Conservation (phyloP, 805 yeast genomes). For the Starmerella khaoyaiensis region DNA sequence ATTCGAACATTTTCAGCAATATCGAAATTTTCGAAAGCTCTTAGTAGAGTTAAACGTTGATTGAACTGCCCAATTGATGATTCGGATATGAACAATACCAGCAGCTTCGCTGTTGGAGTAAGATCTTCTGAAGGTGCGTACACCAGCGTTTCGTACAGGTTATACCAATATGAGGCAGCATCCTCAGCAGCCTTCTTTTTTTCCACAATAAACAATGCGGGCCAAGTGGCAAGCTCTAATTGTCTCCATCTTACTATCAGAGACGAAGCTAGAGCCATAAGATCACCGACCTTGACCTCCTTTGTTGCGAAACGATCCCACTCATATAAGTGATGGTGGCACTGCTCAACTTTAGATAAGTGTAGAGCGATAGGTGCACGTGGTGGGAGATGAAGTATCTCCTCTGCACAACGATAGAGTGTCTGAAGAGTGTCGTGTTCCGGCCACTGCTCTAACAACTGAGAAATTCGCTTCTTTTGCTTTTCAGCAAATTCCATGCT, state of each 20-base stretch:
- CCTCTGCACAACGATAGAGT: constrained; percentile 48
- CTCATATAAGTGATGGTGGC: constrained; percentile 68
- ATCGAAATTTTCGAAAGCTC: constrained; percentile 46
- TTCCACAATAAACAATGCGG: constrained; percentile 44
- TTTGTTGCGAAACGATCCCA: constrained; percentile 89
- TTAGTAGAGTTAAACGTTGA: constrained; percentile 45
- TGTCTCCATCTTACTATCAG: constrained; percentile 85
- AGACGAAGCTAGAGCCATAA: constrained; percentile 45
- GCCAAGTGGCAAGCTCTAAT: constrained; percentile 79
- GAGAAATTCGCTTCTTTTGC: constrained; percentile 35
- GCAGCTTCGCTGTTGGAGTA: constrained; percentile 38
- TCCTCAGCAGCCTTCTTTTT: constrained; percentile 38
- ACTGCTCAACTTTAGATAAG: constrained; percentile 72
- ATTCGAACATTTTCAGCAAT: constrained; percentile 25
- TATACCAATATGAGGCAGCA: constrained; percentile 82
- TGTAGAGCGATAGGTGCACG: constrained; percentile 63
- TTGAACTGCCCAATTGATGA: constrained; percentile 64
- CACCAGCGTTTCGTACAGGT: constrained; percentile 62
- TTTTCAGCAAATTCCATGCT: constrained; percentile 41
- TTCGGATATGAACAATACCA: constrained; percentile 64
- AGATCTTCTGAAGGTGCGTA: constrained; percentile 29
- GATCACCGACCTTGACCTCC: constrained; percentile 49
- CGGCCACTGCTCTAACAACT: constrained; percentile 64
- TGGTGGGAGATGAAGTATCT: constrained; percentile 49
- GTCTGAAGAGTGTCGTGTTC: constrained; percentile 83